Evolutionary conservation across 1,284 basidiomycete genomes (phyloP).

Genomic region (Rhodotorula sp.): DNA sequence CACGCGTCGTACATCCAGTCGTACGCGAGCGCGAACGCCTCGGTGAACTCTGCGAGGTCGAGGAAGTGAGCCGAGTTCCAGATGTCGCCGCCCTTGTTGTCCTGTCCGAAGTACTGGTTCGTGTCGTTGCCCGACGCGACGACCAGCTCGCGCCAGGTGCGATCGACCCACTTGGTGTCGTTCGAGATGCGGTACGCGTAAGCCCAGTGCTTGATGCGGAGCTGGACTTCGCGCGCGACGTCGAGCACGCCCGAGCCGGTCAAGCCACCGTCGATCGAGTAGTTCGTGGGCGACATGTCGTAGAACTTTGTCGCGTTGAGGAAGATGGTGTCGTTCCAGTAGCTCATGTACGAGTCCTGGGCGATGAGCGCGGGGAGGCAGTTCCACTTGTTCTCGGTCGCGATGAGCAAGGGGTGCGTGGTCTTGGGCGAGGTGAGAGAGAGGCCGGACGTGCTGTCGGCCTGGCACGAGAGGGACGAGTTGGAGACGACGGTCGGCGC

Average conservation of each 20-base stretch:
- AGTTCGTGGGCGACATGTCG: constrained; percentile 48
- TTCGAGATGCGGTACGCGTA: constrained; percentile 90
- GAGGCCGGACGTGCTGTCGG: constrained; percentile 54
- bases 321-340: constrained; percentile 92
- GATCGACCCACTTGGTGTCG: constrained; percentile 80
- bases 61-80: constrained; percentile 76
- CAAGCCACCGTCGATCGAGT: constrained; percentile 39
- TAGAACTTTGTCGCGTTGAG: constrained; percentile 76
- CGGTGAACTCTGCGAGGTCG: constrained; percentile 79
- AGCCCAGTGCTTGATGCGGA: constrained; percentile 84
- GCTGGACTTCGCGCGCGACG: constrained; percentile 82
- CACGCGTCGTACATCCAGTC: constrained; percentile 90
- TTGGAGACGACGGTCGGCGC: constrained; percentile 66
- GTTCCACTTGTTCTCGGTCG: constrained; percentile 87
- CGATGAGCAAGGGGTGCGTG: constrained; percentile 86
- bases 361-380: constrained; percentile 74
- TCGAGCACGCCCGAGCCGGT: constrained; percentile 84
- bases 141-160: constrained; percentile 74
- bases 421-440: constrained; percentile 60
- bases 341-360: constrained; percentile 75
- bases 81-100: constrained; percentile 47
- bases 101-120: constrained; percentile 57
- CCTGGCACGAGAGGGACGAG: constrained; percentile 70
- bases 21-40: constrained; percentile 86
- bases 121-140: constrained; percentile 64